Evolutionary conservation across 768 basidiomycete genomes (phyloP), one percentile per base, ranked within the genome.

Genomic region (Strobilomyces dryophilus): DNA sequence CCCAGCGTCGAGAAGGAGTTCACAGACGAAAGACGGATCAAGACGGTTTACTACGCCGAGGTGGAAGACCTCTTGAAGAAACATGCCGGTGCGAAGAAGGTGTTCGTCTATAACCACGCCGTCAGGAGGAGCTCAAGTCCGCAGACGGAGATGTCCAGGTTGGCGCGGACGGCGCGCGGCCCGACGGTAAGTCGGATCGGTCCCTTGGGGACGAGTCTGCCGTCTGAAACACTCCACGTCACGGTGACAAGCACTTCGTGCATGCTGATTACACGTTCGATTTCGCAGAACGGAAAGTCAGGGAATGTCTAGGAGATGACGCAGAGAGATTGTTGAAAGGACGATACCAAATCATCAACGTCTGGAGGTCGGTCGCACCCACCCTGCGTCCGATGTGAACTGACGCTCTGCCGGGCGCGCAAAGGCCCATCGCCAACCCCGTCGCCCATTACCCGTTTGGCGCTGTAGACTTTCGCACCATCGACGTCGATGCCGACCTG

Each of bases 301-400:
- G 32, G 44, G 11, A 65, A 4, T 72, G 73, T 39, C 67, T 72
- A 8, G 65, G 63, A 17, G 72, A 66, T 17, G 75, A 78, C 4
- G 76, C 73, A 3, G 72, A 74, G 41, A 67, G 69, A 17, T 65
- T 77, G n/a, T 62, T 76, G 51, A 63, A 71, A 51, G 64, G 65
- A 3, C 71, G 73, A 26, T 63, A 69, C 34, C 74, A 68, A 47
- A 71, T 76, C 57, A 74, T 76, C 58, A 76, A 76, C 55, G 66
- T 74, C 42, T 76, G 75, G 75, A 72, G 74, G 51, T 62, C 29
- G 20, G 52, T 7, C 8, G n/a, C 12, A 8, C 26, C 17, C 11
- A 2, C 10, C 31, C 7, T 17, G 8, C 31, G 12, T 34, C 21
- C 12, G 18, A 1, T 17, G 4, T 26, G 15, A 3, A n/a, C 35